Conservation (phyloP, 345 rosid species). For the Conringia planisiliqua region DNA sequence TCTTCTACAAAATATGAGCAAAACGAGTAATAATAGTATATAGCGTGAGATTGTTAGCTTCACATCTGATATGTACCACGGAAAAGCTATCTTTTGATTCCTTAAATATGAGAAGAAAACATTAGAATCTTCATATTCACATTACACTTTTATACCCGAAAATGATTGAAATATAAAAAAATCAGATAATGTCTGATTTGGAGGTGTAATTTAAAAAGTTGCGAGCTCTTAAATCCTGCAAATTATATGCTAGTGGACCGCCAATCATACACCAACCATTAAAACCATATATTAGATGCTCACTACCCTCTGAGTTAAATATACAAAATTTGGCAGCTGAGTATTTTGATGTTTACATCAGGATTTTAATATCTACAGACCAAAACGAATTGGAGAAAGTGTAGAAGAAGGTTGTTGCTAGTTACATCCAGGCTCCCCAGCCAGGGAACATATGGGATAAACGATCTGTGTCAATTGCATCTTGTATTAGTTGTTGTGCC, state of each 20-base stretch:
- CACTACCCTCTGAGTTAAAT: not conserved
- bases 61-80: too few relatives aligned
- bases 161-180: too few relatives aligned
- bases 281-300: not conserved
- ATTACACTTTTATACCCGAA: too few relatives aligned
- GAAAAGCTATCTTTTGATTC: too few relatives aligned
- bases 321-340: constrained; percentile 14
- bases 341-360: not conserved
- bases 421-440: constrained; percentile 94
- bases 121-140: too few relatives aligned
- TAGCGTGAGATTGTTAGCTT: too few relatives aligned
- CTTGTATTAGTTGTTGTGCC: constrained; percentile 97
- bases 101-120: too few relatives aligned
- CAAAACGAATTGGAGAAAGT: not conserved
- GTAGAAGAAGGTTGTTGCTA: not conserved
- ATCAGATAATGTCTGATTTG: too few relatives aligned
- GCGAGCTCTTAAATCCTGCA: not conserved
- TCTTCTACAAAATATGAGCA: too few relatives aligned
- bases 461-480: constrained; percentile 83
- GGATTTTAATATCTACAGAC: constrained; percentile 4
- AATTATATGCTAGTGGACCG: not conserved
- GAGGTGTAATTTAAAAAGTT: too few relatives aligned
- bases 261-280: not conserved
- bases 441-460: constrained; percentile 88
- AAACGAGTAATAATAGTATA: too few relatives aligned